Evolutionary conservation across 2,329 filamentous ascomycete species (phyloP).

Genomic region (Xylaria hypoxylon): DNA sequence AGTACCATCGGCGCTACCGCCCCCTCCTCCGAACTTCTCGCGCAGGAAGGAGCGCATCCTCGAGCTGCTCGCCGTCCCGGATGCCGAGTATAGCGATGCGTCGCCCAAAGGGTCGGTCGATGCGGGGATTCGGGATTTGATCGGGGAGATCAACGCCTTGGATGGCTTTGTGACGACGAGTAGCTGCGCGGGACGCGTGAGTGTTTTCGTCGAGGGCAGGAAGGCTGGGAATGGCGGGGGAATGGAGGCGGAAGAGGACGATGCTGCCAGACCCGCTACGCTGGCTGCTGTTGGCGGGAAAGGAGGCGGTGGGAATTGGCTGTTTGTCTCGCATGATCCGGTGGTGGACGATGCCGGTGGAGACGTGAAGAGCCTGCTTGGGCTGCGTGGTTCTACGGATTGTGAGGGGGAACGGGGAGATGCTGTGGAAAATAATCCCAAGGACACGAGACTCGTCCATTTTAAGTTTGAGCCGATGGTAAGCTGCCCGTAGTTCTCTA

Average conservation of each 20-base stretch:
- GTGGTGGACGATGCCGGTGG: slow-evolving; percentile 53
- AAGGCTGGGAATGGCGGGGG: slow-evolving; percentile 55
- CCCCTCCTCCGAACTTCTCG: slow-evolving; percentile 57
- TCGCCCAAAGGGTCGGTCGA: slow-evolving; percentile 93
- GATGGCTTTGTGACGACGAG: slow-evolving; percentile 89
- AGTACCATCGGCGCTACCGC: slow-evolving; percentile 4
- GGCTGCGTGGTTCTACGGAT: slow-evolving; percentile 51
- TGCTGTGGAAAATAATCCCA: slow-evolving; percentile 41
- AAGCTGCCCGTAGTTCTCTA: slow-evolving; percentile 50
- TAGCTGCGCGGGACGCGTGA: slow-evolving; percentile 89
- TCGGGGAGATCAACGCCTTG: slow-evolving; percentile 79
- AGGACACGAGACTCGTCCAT: slow-evolving; percentile 69
- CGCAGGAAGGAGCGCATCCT: slow-evolving; percentile 80
- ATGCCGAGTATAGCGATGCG: slow-evolving; percentile 79
- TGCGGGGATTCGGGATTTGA: slow-evolving; percentile 78
- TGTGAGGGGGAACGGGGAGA: slow-evolving; percentile 42
- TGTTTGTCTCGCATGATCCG: slow-evolving; percentile 88
- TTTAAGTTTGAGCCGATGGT: slow-evolving; percentile 98
- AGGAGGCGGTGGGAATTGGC: slow-evolving; percentile 84
- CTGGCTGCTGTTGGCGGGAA: slow-evolving; percentile 81
- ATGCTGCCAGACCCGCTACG: slow-evolving; percentile 46
- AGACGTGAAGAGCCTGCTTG: slow-evolving; percentile 42
- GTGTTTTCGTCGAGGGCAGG: slow-evolving; percentile 86
- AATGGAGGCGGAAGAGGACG: slow-evolving; percentile 30
- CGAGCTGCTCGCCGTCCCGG: slow-evolving; percentile 73